Conservation (phyloP, 345 rosid species). For the Cardamine chenopodiifolia region DNA sequence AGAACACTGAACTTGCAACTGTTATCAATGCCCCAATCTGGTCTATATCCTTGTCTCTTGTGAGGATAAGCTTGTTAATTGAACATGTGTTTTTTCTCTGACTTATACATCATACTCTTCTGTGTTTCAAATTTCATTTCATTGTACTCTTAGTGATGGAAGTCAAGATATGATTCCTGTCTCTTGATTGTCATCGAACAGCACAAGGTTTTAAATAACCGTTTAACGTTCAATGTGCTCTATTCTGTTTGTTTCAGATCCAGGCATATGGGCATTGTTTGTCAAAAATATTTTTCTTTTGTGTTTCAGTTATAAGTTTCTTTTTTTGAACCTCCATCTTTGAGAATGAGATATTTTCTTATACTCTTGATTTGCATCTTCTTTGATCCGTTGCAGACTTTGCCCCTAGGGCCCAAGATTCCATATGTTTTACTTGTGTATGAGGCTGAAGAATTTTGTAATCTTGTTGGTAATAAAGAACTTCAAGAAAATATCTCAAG, state of each 20-base stretch:
- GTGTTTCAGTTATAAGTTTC: background rate
- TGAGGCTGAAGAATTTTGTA: slow-evolving; percentile 89
- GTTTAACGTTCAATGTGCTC: background rate
- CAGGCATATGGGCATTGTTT: background rate
- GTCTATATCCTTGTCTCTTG: background rate
- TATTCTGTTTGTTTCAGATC: background rate
- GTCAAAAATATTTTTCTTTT: background rate
- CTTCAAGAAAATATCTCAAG: slow-evolving; percentile 59
- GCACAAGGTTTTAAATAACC: background rate
- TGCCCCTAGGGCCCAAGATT: slow-evolving; percentile 48
- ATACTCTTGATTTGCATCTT: slow-evolving; percentile 16
- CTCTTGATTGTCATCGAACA: background rate
- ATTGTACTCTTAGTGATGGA: background rate
- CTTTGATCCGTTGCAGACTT: slow-evolving; percentile 53
- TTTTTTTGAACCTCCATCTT: background rate
- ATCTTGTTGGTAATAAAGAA: slow-evolving; percentile 57
- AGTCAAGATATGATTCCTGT: background rate
- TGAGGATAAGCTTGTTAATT: slow-evolving; percentile 2
- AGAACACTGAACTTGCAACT: slow-evolving; percentile 11
- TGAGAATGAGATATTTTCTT: slow-evolving; percentile 2
- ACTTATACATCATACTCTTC: background rate
- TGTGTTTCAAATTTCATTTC: background rate
- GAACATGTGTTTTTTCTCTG: background rate
- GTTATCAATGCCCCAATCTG: background rate
- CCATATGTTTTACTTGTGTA: slow-evolving; percentile 61